These are phyloP conservation scores for Amanita pseudoporphyria DNA, from an alignment of 768 basidiomycete species.

Conservation along the genomic window DNA sequence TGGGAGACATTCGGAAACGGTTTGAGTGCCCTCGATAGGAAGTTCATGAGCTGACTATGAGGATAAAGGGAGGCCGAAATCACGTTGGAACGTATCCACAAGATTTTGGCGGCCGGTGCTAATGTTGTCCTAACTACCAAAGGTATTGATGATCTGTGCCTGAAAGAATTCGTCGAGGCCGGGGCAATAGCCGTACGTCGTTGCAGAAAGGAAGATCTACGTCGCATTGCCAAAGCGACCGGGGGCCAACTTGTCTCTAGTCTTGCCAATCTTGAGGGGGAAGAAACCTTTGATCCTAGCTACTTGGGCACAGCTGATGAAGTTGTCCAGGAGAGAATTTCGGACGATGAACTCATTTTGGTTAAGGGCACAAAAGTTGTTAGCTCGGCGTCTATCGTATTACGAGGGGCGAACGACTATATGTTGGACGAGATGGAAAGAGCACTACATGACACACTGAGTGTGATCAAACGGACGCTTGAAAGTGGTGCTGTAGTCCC, in stretches of 20 bases:
- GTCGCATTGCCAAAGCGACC: slow-evolving; percentile 94
- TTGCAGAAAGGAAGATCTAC: slow-evolving; percentile 95
- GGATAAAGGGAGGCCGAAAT: slow-evolving; percentile 87
- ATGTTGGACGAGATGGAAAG: slow-evolving; percentile 99
- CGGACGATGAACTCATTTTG: slow-evolving; percentile 97
- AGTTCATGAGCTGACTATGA: neutral
- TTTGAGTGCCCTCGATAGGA: slow-evolving; percentile 21
- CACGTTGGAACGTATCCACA: slow-evolving; percentile 88
- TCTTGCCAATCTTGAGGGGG: slow-evolving; percentile 93
- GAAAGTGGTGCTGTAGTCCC: slow-evolving; percentile 96
- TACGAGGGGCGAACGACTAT: slow-evolving; percentile 97
- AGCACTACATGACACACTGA: slow-evolving; percentile 88
- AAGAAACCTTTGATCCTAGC: slow-evolving; percentile 92
- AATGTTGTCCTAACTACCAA: slow-evolving; percentile 97
- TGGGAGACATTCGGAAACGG: slow-evolving; percentile 95
- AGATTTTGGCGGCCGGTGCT: slow-evolving; percentile 91
- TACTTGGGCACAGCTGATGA: slow-evolving; percentile 92
- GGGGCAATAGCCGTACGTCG: slow-evolving; percentile 98
- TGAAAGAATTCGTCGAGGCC: slow-evolving; percentile 98
- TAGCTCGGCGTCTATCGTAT: slow-evolving; percentile 83
- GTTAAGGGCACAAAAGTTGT: slow-evolving; percentile 98
- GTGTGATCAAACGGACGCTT: slow-evolving; percentile 91
- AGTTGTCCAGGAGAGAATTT: slow-evolving; percentile 92
- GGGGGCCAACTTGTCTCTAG: slow-evolving; percentile 90
- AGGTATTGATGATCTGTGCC: slow-evolving; percentile 95